Evolutionary conservation across 2,329 filamentous ascomycete genomes (phyloP).

Genomic region (Cercospora sp.): DNA sequence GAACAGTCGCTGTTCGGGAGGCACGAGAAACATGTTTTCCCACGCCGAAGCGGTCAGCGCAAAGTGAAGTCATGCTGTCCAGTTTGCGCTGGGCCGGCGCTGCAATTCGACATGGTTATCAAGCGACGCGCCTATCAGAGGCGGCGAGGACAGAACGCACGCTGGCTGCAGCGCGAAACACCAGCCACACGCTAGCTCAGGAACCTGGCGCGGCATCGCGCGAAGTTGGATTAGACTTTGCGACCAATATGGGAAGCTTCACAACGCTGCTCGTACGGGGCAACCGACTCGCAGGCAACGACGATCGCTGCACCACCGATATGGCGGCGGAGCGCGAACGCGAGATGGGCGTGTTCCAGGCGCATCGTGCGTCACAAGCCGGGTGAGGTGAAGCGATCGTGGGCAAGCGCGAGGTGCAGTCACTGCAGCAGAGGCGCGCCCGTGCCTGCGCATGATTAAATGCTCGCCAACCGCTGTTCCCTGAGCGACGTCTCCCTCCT

Average conservation of each 20-base stretch:
- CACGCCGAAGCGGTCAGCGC: neutral
- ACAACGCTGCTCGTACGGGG: neutral
- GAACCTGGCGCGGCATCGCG: neutral
- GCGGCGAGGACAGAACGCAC: neutral
- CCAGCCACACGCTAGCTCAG: neutral
- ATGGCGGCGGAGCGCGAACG: neutral
- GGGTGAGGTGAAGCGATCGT: neutral
- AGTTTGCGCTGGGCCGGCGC: neutral
- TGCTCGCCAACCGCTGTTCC: neutral
- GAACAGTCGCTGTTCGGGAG: neutral
- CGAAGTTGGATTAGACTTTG: conserved; percentile 3
- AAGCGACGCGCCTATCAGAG: neutral
- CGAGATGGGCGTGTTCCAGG: neutral
- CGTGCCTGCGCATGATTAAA: neutral
- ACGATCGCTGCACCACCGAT: neutral
- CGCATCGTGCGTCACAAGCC: neutral
- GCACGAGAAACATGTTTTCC: neutral
- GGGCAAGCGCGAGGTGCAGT: neutral
- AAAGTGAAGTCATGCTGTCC: neutral
- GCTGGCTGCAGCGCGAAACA: neutral
- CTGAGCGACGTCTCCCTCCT: neutral
- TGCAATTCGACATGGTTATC: neutral
- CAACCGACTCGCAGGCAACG: neutral
- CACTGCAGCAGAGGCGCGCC: neutral
- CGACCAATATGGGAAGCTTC: conserved; percentile 6